A percentile compares a stretch with the other conserved stretches of the same genome.
These are phyloP conservation scores for Begonia loranthoides DNA, from an alignment of 306 rosid genomes.

Conservation along the genomic window DNA sequence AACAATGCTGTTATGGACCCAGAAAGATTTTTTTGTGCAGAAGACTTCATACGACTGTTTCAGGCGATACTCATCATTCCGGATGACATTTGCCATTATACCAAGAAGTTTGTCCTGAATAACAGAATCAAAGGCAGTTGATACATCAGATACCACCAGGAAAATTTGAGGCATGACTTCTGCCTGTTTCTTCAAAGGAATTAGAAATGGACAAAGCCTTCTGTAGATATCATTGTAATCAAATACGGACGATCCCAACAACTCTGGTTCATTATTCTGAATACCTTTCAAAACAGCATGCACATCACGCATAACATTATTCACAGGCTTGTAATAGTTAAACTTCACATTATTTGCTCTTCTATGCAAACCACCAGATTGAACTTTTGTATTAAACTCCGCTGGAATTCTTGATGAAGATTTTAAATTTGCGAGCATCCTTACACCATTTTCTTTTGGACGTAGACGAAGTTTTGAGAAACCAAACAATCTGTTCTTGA, in stretches of 20 bases:
- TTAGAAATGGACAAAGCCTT: constrained; percentile 47
- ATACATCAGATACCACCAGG: constrained; percentile 69
- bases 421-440: constrained; percentile 79
- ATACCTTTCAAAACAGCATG: constrained; percentile 55
- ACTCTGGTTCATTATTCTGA: constrained; percentile 43
- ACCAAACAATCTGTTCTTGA: constrained; percentile 59
- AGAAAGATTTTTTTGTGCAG: constrained; percentile 39
- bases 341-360: constrained; percentile 11
- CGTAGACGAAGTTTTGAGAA: constrained; percentile 77
- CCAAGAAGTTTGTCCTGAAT: constrained; percentile 64
- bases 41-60: constrained; percentile 41
- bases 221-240: constrained; percentile 72
- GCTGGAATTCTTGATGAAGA: constrained; percentile 46
- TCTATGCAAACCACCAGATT: constrained; percentile 11
- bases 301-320: constrained; percentile 50
- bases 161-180: constrained; percentile 28
- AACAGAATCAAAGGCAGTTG: constrained; percentile 73
- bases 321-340: constrained; percentile 46
- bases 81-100: constrained; percentile 35
- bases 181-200: constrained; percentile 27
- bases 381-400: constrained; percentile 16
- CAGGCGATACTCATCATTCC: constrained; percentile 34
- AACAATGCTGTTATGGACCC: constrained; percentile 45
- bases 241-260: constrained; percentile 82
- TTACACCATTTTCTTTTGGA: constrained; percentile 71